Evolutionary conservation across 208 protist genomes (phyloP).

Genomic region (Trypanosoma caninum): DNA sequence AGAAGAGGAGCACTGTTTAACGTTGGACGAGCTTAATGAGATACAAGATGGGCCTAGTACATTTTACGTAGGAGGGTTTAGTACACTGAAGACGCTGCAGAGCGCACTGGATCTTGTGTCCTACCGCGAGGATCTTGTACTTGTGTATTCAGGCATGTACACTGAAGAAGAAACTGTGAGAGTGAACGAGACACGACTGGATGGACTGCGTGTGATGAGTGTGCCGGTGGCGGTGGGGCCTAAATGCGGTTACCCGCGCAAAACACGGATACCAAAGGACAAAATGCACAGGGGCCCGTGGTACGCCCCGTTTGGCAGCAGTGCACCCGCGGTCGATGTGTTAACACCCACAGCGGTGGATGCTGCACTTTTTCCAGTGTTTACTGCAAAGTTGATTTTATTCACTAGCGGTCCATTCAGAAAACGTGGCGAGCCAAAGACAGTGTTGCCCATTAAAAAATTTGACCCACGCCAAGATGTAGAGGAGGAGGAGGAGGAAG

Average conservation of each 20-base stretch:
- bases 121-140: constrained; percentile 70
- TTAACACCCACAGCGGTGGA: constrained; percentile 50
- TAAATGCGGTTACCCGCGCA: constrained; percentile 27
- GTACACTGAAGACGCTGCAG: constrained; percentile 41
- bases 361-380: constrained; percentile 39
- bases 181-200: constrained; percentile 53
- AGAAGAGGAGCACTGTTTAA: constrained; percentile 67
- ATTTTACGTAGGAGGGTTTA: constrained; percentile 76
- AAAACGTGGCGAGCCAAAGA: constrained; percentile 5
- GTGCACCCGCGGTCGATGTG: background rate
- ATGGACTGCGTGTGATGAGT: constrained; percentile 54
- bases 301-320: constrained; percentile 38
- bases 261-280: constrained; percentile 21
- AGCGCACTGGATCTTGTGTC: constrained; percentile 36
- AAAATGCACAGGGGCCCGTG: constrained; percentile 60
- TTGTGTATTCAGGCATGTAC: constrained; percentile 73
- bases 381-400: constrained; percentile 29
- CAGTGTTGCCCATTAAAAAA: constrained; percentile 11
- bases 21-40: constrained; percentile 48
- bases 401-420: constrained; percentile 21
- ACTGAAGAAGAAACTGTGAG: constrained; percentile 30
- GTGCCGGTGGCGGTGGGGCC: constrained; percentile 44
- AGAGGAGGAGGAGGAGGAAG: constrained; percentile 24
- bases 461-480: constrained; percentile 24
- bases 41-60: constrained; percentile 76